A percentile compares a stretch with the other conserved stretches of the same genome.
Conservation (phyloP, 1,284 basidiomycete species). For the Tranzscheliella williamsii region DNA sequence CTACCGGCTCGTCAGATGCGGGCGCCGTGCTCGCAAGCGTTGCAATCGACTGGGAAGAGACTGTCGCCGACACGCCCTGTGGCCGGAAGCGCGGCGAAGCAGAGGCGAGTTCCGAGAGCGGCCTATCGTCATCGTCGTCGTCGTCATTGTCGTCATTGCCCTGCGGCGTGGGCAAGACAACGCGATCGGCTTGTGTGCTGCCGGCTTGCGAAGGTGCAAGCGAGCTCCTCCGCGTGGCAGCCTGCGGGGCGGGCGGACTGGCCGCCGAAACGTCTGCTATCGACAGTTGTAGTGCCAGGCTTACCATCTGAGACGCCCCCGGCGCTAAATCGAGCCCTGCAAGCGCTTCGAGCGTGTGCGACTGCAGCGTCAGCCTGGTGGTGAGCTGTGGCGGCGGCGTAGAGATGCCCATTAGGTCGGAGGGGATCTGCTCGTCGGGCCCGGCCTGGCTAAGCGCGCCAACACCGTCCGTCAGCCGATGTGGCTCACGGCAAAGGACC, state of each 20-base stretch:
- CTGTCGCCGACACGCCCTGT: neutral
- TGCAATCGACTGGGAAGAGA: neutral
- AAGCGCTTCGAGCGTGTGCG: conserved; percentile 1
- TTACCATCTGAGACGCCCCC: neutral
- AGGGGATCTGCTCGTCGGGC: neutral
- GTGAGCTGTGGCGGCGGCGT: conserved; percentile 2
- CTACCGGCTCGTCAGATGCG: neutral
- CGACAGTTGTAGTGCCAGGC: conserved; percentile 2
- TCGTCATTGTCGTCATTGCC: neutral
- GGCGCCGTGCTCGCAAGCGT: conserved; percentile 1
- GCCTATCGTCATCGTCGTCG: conserved; percentile 29
- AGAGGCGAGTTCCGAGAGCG: conserved; percentile 17
- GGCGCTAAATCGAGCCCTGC: neutral
- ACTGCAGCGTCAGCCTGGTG: conserved; percentile 2
- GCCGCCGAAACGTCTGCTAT: conserved; percentile 2
- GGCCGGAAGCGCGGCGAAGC: neutral
- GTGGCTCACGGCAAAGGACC: neutral
- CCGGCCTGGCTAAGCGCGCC: neutral
- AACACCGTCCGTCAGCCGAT: too few species aligned
- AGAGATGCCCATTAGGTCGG: neutral
- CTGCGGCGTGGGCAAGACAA: too few species aligned
- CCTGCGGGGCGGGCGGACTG: neutral
- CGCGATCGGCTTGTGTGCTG: neutral
- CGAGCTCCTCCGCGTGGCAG: neutral
- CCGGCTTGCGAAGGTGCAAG: neutral